Conservation (phyloP, 2,329 filamentous ascomycete genomes). For the Parastagonospora avenae region DNA sequence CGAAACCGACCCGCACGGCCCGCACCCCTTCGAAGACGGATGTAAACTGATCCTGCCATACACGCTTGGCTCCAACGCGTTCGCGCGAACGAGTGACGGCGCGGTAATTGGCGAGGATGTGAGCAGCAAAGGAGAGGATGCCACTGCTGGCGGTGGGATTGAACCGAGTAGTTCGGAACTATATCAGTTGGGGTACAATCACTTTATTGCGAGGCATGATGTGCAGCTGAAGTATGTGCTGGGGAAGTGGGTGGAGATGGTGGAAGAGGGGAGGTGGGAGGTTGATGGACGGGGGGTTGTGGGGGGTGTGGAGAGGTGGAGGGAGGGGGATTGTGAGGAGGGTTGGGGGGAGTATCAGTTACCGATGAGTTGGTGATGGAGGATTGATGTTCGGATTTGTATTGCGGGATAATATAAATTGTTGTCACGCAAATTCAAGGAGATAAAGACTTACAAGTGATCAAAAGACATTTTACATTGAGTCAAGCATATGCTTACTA, state of each 20-base stretch:
- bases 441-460: too few species aligned
- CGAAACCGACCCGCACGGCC: conserved; percentile 3
- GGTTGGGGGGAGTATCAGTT: neutral
- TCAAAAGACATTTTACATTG: too few species aligned
- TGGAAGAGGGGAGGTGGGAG: conserved; percentile 9
- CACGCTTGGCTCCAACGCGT: conserved; percentile 9
- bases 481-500: too few species aligned
- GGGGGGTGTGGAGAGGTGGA: conserved; percentile 10
- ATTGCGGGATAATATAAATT: too few species aligned
- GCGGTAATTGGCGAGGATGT: conserved; percentile 10
- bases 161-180: conserved; percentile 6
- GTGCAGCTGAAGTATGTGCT: conserved; percentile 11
- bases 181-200: conserved; percentile 11
- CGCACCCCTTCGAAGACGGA: conserved; percentile 11
- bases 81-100: conserved; percentile 12
- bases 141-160: conserved; percentile 1
- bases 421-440: too few species aligned
- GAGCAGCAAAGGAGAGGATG: conserved; percentile 2
- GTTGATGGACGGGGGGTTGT: conserved; percentile 9
- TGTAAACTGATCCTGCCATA: conserved; percentile 14
- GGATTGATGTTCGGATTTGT: too few species aligned
- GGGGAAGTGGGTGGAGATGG: conserved; percentile 9
- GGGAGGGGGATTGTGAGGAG: conserved; percentile 6
- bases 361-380: too few species aligned
- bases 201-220: conserved; percentile 11